Conservation (phyloP, 2,329 filamentous ascomycete genomes). For the Aureobasidium sp. region DNA sequence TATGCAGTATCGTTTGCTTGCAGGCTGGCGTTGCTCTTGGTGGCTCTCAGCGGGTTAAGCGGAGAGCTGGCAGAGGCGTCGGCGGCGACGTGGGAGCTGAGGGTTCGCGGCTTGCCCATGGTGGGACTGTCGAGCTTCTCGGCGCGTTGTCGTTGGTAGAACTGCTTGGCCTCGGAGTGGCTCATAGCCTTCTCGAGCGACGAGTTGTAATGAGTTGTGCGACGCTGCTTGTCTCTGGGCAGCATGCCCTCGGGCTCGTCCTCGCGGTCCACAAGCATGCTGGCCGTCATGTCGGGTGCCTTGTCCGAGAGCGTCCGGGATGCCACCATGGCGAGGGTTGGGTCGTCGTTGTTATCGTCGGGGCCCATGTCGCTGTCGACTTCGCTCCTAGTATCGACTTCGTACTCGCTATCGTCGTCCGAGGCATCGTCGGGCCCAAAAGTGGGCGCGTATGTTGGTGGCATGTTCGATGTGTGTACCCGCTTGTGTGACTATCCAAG, state of each 20-base stretch:
- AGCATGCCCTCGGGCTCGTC: constrained; percentile 32
- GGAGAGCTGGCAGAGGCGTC: constrained; percentile 32
- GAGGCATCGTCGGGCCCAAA: constrained; percentile 7
- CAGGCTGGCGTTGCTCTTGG: constrained; percentile 28
- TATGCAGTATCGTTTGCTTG: constrained; percentile 20
- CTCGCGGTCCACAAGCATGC: constrained; percentile 19
- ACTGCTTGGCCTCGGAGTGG: constrained; percentile 88
- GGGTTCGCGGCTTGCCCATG: constrained; percentile 36
- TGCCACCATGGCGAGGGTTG: background rate
- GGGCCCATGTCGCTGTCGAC: background rate
- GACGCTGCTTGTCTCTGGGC: constrained; percentile 48
- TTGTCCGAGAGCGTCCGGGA: constrained; percentile 5
- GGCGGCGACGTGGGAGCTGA: constrained; percentile 34
- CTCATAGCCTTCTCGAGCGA: constrained; percentile 91
- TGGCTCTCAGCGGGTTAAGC: constrained; percentile 38
- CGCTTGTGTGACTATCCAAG: background rate
- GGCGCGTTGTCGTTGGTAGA: constrained; percentile 83
- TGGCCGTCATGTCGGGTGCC: constrained; percentile 4
- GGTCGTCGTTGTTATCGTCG: background rate
- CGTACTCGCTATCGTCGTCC: constrained; percentile 8
- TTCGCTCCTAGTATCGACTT: background rate
- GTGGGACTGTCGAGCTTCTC: constrained; percentile 46
- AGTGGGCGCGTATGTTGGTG: constrained; percentile 12
- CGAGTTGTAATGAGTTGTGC: constrained; percentile 88
- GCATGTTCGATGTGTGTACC: background rate